These are phyloP conservation scores for Nicotiana undulata DNA, from an alignment of 257 asterid species.

Conservation along the genomic window DNA sequence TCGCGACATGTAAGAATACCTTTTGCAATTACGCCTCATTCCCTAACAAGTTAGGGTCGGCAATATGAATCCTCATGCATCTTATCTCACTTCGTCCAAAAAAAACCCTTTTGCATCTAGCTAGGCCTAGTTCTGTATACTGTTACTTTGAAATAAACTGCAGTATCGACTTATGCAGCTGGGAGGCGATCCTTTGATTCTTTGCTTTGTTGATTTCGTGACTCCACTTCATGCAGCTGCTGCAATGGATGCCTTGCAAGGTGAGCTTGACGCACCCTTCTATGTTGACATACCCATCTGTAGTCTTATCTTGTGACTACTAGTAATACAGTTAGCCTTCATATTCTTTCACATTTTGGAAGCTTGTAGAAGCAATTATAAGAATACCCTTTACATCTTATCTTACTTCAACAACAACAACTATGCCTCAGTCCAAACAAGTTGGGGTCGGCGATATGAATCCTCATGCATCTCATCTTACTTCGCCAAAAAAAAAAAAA, in stretches of 20 bases:
- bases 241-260: conserved; percentile 76
- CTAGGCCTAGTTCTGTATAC: background rate
- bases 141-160: background rate
- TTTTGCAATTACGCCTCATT: background rate
- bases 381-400: too few species aligned
- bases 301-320: background rate
- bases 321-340: background rate
- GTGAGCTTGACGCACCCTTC: conserved; percentile 18
- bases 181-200: conserved; percentile 65
- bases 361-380: background rate
- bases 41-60: too few species aligned
- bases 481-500: too few species aligned
- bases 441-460: background rate
- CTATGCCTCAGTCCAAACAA: background rate
- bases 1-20: conserved; percentile 56
- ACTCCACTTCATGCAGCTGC: conserved; percentile 85
- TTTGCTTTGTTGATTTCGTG: conserved; percentile 74
- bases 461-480: background rate
- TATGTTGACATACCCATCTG: background rate
- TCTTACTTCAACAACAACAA: too few species aligned
- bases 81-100: too few species aligned
- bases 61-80: too few species aligned
- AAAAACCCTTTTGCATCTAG: conserved; percentile 11
- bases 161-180: conserved; percentile 35
- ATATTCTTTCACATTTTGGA: background rate